Conservation (phyloP, 208 protist genomes). For the Leishmania mexicana region DNA sequence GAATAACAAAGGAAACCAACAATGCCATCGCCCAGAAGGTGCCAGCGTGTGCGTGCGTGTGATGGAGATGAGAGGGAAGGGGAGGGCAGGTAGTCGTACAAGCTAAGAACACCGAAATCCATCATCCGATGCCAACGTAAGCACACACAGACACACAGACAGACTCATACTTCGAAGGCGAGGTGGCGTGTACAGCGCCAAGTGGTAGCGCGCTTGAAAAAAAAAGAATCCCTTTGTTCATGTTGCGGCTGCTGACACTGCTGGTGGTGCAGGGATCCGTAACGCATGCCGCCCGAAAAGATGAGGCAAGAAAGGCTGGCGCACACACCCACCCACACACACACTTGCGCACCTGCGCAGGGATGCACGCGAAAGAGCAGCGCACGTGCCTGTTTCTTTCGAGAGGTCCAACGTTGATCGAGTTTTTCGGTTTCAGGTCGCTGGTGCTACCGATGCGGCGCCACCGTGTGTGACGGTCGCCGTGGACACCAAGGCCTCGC, state of each 20-base stretch:
- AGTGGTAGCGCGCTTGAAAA: too few species aligned
- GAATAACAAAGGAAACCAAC: too few species aligned
- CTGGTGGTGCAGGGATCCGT: too few species aligned
- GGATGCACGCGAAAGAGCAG: not conserved
- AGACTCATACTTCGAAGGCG: not conserved
- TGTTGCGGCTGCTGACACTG: not conserved
- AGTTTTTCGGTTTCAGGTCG: not conserved
- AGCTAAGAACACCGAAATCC: not conserved
- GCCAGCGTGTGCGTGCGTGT: not conserved
- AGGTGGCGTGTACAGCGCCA: too few species aligned
- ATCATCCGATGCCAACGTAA: not conserved
- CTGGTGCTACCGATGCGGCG: not conserved
- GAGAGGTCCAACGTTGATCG: not conserved
- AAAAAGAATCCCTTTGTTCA: not conserved
- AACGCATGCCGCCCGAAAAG: too few species aligned
- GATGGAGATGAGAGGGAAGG: not conserved
- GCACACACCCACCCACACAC: too few species aligned
- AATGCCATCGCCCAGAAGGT: not conserved
- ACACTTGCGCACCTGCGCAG: too few species aligned
- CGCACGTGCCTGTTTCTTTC: not conserved
- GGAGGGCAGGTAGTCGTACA: not conserved
- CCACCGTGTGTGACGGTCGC: not conserved
- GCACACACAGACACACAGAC: slow-evolving; percentile 17
- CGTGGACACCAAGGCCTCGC: too few species aligned
- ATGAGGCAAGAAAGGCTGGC: too few species aligned